Conservation (phyloP, 2,329 filamentous ascomycete species). For the Stachybotrys chlorohalonatus region DNA sequence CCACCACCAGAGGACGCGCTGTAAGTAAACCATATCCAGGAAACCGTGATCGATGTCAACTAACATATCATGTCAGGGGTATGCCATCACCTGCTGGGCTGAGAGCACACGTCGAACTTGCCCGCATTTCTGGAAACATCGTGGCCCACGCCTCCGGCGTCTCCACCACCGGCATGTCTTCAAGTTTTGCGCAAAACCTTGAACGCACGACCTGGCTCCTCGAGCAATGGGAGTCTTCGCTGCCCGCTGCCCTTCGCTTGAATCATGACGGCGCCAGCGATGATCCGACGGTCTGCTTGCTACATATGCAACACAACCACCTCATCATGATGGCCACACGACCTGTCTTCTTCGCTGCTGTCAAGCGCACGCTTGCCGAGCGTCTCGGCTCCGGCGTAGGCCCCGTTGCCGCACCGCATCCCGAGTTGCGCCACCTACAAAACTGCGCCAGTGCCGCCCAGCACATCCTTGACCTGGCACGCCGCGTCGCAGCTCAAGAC, state of each 20-base stretch:
- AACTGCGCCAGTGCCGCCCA: constrained; percentile 34
- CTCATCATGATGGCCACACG: constrained; percentile 39
- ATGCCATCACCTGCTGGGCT: constrained; percentile 35
- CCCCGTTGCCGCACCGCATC: constrained; percentile 11
- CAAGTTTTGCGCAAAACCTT: constrained; percentile 19
- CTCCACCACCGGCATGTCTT: constrained; percentile 17
- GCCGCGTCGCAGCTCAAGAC: constrained; percentile 26
- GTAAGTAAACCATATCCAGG: constrained; percentile 21
- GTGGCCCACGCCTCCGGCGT: constrained; percentile 36
- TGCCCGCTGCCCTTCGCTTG: constrained; percentile 29
- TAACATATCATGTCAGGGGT: constrained; percentile 15
- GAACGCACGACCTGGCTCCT: constrained; percentile 31
- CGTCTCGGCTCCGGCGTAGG: constrained; percentile 20
- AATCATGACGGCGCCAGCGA: constrained; percentile 19
- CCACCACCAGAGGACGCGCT: constrained; percentile 27
- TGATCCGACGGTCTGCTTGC: constrained; percentile 32
- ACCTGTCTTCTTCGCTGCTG: constrained; percentile 36
- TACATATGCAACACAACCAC: constrained; percentile 43
- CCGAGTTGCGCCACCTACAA: constrained; percentile 20
- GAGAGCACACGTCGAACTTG: constrained; percentile 35
- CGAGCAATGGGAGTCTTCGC: constrained; percentile 27
- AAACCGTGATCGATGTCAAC: not conserved
- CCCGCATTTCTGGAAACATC: constrained; percentile 37
- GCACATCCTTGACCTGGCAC: constrained; percentile 34
- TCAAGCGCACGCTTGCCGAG: constrained; percentile 36